Percentiles rank a stretch among this genome's conserved stretches.
These are phyloP conservation scores for Trypanosoma boissoni DNA, from an alignment of 208 protist genomes.

Conservation along the genomic window DNA sequence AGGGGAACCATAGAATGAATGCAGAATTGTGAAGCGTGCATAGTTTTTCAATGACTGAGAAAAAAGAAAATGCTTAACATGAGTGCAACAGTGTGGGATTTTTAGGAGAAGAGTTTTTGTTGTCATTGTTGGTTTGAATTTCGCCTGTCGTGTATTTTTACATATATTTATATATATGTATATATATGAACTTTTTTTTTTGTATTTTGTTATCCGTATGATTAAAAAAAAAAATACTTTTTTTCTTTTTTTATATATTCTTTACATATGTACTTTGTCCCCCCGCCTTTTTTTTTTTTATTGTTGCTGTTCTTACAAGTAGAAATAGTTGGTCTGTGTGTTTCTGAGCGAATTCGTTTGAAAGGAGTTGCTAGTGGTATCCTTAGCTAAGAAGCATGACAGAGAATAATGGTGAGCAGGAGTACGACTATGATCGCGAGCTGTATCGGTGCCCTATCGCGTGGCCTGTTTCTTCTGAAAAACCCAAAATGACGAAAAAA, in stretches of 20 bases:
- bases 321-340: too few relatives aligned
- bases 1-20: too few relatives aligned
- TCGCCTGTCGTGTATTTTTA: background rate
- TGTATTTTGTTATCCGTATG: too few relatives aligned
- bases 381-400: slow-evolving; percentile 33
- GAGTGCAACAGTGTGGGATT: background rate
- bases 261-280: background rate
- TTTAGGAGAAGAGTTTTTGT: slow-evolving; percentile 4
- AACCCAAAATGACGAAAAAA: slow-evolving; percentile 95
- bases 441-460: slow-evolving; percentile 92
- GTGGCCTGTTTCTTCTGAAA: slow-evolving; percentile 85
- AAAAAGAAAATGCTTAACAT: too few relatives aligned
- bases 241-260: background rate
- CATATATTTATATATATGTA: background rate
- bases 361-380: slow-evolving; percentile 10
- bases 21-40: too few relatives aligned
- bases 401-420: slow-evolving; percentile 45
- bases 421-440: slow-evolving; percentile 92
- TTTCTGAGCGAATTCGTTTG: background rate
- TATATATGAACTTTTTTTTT: background rate
- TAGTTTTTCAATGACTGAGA: too few relatives aligned
- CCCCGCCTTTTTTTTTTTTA: background rate
- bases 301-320: slow-evolving; percentile 1
- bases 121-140: slow-evolving; percentile 5
- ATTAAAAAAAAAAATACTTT: too few relatives aligned